Conservation (phyloP, 2,329 filamentous ascomycete genomes). For the Monosporascus sp. region DNA sequence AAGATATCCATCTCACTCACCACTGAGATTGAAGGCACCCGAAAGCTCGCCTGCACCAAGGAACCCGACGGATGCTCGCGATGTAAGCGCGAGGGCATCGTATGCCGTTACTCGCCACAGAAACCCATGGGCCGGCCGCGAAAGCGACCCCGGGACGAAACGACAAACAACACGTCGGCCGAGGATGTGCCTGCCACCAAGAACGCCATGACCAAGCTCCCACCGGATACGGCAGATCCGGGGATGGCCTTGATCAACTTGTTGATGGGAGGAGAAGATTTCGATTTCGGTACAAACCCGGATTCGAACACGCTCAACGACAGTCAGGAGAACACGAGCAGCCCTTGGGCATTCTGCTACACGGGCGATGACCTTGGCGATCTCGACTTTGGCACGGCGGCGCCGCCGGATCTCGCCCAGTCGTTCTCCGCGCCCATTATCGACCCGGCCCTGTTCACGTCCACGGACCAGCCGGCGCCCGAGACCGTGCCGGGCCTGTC, state of each 20-base stretch:
- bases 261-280: constrained; percentile 15
- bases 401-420: constrained; percentile 7
- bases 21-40: constrained; percentile 39
- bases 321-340: constrained; percentile 4
- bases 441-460: constrained; percentile 22
- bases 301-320: background rate
- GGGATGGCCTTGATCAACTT: constrained; percentile 22
- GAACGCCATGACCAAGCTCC: constrained; percentile 18
- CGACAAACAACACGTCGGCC: constrained; percentile 1
- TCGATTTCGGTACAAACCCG: constrained; percentile 2
- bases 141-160: constrained; percentile 41
- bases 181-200: constrained; percentile 12
- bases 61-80: constrained; percentile 54
- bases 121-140: constrained; percentile 62
- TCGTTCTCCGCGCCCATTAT: constrained; percentile 17
- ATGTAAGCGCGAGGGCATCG: constrained; percentile 51
- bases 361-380: constrained; percentile 16
- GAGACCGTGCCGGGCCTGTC: constrained; percentile 20
- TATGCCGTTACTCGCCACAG: constrained; percentile 57
- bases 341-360: constrained; percentile 13
- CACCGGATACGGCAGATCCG: constrained; percentile 20
- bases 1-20: background rate
- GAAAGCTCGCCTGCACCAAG: constrained; percentile 62
- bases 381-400: constrained; percentile 18
- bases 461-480: constrained; percentile 6